Evolutionary conservation across 2,329 filamentous ascomycete species (phyloP), one percentile per base, ranked within the genome.

Genomic region (Clarireedia sp.): DNA sequence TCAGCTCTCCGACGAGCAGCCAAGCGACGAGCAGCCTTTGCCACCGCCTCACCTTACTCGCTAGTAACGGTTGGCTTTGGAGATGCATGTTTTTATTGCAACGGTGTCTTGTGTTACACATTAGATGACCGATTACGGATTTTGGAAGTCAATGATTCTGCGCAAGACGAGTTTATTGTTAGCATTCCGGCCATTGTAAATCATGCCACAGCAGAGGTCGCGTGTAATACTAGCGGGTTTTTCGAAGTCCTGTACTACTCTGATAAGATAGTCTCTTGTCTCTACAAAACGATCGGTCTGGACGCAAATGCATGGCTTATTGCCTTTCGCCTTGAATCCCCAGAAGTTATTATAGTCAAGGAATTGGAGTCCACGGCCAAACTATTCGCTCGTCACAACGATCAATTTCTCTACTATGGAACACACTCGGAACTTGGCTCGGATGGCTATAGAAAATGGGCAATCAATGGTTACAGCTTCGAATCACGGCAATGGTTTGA

Each of bases 381-480:
- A 57, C 69, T 90, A 1, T 88, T 90, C 66, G 84, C 86, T 3
- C 79, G 86, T 9, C 86, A 89, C 59, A 81, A 82, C 57, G 63
- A 68, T 1, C 64, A 75, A 1, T 83, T 80, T 66, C 73, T 90
- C 2, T 86, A 84, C 63, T 86, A 81, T 61, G 87, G 85, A 4
- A 85, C 82, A 0, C 80, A 83, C 66, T 82, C 79, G 0, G 75
- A 76, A 6, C 65, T 72, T 3, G 77, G 75, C 5, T 68, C 71
- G 2, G 77, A 82, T 62, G 81, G 79, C 0, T 75, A 78, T 59
- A 77, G 75, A 33, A 79, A 82, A 65, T 90, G 87, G 87, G 70
- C 76, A 0, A 71, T 90, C 33, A 71, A 74, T 29, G 78, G 79
- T 2, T 78, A 78, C 58, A 67, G 78, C 58, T 68, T 86, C 37